A percentile compares a stretch with the other conserved stretches of the same genome.
phyloP scores from a whole-genome alignment of 1,284 basidiomycete genomes.

The Ganoderma resinaceum region DNA sequence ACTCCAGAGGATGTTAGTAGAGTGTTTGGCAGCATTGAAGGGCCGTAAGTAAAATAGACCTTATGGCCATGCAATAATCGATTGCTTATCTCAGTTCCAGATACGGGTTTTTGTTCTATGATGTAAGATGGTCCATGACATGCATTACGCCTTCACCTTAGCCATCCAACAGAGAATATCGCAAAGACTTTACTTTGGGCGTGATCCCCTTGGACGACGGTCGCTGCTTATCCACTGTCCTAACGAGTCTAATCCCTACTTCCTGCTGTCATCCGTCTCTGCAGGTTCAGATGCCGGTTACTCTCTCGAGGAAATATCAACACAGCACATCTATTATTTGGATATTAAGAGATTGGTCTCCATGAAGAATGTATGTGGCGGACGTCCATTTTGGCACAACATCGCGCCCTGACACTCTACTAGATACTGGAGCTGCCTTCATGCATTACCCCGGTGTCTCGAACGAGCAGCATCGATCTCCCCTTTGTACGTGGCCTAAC shows the following conservation, averaged over 20 bases:
- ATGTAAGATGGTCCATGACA: slow-evolving; percentile 51
- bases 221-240: slow-evolving; percentile 82
- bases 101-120: slow-evolving; percentile 85
- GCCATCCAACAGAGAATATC: background rate
- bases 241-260: slow-evolving; percentile 51
- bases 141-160: background rate
- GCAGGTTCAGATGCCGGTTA: slow-evolving; percentile 51
- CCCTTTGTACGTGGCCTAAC: slow-evolving; percentile 18
- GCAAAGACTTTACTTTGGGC: slow-evolving; percentile 51
- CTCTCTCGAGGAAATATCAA: slow-evolving; percentile 69
- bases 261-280: slow-evolving; percentile 76
- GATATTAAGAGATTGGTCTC: background rate
- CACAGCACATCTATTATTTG: slow-evolving; percentile 56
- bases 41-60: slow-evolving; percentile 71
- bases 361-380: slow-evolving; percentile 13
- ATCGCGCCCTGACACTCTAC: background rate
- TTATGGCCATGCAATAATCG: background rate
- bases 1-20: slow-evolving; percentile 53
- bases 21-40: slow-evolving; percentile 76
- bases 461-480: background rate
- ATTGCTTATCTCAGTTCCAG: slow-evolving; percentile 46
- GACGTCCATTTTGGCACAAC: no score
- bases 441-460: slow-evolving; percentile 7
- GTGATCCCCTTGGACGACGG: slow-evolving; percentile 92
- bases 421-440: slow-evolving; percentile 13